Conservation (phyloP, 2,329 filamentous ascomycete species). For the Diplodia seriata region DNA sequence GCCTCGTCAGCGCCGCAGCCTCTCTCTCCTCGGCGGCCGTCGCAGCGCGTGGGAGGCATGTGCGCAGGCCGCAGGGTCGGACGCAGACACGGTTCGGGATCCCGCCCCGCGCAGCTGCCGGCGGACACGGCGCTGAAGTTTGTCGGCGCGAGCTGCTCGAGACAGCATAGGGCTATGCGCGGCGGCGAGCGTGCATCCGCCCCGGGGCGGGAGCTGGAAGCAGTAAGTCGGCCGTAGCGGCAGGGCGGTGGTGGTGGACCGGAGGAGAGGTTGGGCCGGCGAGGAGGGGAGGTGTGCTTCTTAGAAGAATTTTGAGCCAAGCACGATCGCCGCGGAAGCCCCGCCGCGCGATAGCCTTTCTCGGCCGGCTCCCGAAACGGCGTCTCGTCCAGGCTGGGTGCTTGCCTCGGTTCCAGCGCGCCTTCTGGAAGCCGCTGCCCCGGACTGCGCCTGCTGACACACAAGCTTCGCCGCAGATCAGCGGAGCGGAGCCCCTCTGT, state of each 20-base stretch:
- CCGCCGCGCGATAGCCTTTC: slow-evolving; percentile 10
- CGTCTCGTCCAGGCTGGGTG: not conserved
- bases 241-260: not conserved
- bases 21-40: not conserved
- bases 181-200: not conserved
- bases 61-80: slow-evolving; percentile 11
- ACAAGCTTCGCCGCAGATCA: slow-evolving; percentile 17
- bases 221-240: slow-evolving; percentile 5
- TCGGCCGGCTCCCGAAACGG: not conserved
- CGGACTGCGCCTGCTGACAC: not conserved
- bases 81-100: not conserved
- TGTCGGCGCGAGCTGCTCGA: slow-evolving; percentile 27
- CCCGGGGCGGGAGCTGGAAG: slow-evolving; percentile 20
- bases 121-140: slow-evolving; percentile 24
- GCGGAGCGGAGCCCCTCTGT: not conserved
- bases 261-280: too few species aligned
- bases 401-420: not conserved
- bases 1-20: not conserved
- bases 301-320: not conserved
- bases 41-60: not conserved
- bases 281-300: not conserved
- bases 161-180: slow-evolving; percentile 13
- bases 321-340: slow-evolving; percentile 16
- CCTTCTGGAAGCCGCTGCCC: slow-evolving; percentile 1
- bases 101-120: slow-evolving; percentile 2